These are phyloP conservation scores for Russula sp. DNA, from an alignment of 768 basidiomycete species.

Conservation along the genomic window DNA sequence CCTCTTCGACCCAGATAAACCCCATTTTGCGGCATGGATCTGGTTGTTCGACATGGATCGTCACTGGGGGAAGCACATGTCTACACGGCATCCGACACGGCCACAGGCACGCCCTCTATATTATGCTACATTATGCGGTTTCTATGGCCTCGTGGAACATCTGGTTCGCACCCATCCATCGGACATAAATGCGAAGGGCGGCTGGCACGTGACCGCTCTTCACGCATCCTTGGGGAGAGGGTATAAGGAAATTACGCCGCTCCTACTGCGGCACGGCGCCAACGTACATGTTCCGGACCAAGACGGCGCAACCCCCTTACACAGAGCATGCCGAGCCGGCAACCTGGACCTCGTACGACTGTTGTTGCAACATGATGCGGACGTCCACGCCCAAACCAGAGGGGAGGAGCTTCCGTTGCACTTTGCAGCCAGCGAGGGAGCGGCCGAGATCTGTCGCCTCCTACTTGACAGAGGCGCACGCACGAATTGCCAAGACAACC, in stretches of 20 bases:
- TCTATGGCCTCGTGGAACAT: background rate
- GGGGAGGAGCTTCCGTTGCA: background rate
- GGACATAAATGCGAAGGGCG: background rate
- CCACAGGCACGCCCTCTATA: background rate
- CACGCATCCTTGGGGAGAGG: background rate
- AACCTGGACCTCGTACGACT: background rate
- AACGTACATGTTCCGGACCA: background rate
- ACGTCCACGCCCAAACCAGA: background rate
- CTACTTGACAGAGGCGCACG: background rate
- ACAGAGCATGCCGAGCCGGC: background rate
- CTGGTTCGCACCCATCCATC: background rate
- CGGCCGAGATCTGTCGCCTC: background rate
- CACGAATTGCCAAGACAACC: background rate
- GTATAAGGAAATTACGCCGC: background rate
- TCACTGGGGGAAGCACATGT: background rate
- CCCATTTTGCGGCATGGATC: constrained; percentile 1
- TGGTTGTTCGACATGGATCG: constrained; percentile 5
- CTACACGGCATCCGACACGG: background rate
- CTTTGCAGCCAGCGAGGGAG: background rate
- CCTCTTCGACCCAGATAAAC: background rate
- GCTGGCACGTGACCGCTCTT: background rate
- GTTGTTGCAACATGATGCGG: background rate
- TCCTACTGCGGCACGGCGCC: background rate
- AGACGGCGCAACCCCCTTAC: background rate
- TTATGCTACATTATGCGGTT: background rate